These are phyloP conservation scores for Backusella westeae DNA, from an alignment of 192 early-diverging fungal genomes.

Conservation along the genomic window DNA sequence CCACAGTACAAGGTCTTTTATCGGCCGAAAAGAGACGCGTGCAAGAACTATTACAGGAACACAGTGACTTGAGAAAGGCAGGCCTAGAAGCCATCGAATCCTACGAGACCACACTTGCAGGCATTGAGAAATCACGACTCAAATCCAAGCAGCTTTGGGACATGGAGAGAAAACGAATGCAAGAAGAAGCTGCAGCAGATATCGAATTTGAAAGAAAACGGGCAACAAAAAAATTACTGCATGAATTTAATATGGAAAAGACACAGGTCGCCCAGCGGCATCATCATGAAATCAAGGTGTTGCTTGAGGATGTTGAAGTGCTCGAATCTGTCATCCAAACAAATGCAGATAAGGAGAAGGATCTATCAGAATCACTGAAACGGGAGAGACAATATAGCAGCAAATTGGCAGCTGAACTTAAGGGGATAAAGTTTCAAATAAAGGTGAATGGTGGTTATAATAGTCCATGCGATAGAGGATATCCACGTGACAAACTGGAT, in stretches of 20 bases:
- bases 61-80: conserved; percentile 30
- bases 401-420: conserved; percentile 1
- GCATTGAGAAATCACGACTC: conserved; percentile 27
- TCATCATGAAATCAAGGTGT: neutral
- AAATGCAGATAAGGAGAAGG: conserved; percentile 4
- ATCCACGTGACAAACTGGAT: neutral
- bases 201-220: neutral
- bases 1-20: neutral
- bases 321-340: conserved; percentile 16
- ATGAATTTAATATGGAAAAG: neutral
- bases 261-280: neutral
- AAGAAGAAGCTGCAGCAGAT: conserved; percentile 10
- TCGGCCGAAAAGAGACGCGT: neutral
- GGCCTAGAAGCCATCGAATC: conserved; percentile 39
- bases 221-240: neutral
- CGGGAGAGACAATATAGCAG: neutral
- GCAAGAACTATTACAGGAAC: conserved; percentile 17
- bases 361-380: neutral
- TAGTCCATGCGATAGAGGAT: neutral
- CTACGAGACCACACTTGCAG: conserved; percentile 35
- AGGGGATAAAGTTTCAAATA: neutral
- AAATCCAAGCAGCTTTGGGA: conserved; percentile 29
- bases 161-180: neutral
- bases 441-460: neutral
- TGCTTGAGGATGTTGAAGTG: conserved; percentile 5